Evolutionary conservation across 2,329 filamentous ascomycete species (phyloP), one percentile per base, ranked within the genome.

Genomic region (Aspergillus sp.): DNA sequence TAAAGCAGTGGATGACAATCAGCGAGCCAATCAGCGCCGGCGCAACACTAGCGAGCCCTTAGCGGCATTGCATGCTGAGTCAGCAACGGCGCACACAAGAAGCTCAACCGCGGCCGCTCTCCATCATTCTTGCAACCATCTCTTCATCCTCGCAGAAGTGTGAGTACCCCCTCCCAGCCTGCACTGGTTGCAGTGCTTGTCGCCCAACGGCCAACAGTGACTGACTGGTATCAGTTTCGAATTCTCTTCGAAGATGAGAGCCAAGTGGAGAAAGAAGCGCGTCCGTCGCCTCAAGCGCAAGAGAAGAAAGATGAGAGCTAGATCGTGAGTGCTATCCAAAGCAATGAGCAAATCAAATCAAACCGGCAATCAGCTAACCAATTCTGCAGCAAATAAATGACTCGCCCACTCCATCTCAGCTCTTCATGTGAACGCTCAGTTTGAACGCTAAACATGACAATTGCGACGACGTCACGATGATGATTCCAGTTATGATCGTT

Each of bases 241-340:
- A 71, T 69, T 66, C 70, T 77, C 74, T 78, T 70, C 75, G 76
- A 79, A 79, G 77, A 89, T 89, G 87, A 89, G 94, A 95, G 93
- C 92, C 80, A 98, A 98, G 88, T 98, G 95, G 95, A 95, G 94
- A 88, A 99, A 99, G 91, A 99, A 99, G 94, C 89, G 95, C 82
- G 93, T 97, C 85, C 88, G 95, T 78, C 90, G 95, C 84, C 92
- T 99, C 83, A 98, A 98, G 91, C 90, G 93, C 81, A 99, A 99
- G 93, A 92, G 95, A 86, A 96, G 95, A 92, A 99, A 99, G 94
- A 97, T 95, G 85, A 89, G 95, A 82, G 95, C 94, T 77, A 86
- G 95, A 85, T 93, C 89, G 95, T 98, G 87, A 87, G 92, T 83
- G 66, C 30, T 36, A 30, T 19, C 1, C 21, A 49, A 30, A 5